Evolutionary conservation across 176 grass and related monocot genomes (phyloP).

Genomic region (Phyllostachys edulis): DNA sequence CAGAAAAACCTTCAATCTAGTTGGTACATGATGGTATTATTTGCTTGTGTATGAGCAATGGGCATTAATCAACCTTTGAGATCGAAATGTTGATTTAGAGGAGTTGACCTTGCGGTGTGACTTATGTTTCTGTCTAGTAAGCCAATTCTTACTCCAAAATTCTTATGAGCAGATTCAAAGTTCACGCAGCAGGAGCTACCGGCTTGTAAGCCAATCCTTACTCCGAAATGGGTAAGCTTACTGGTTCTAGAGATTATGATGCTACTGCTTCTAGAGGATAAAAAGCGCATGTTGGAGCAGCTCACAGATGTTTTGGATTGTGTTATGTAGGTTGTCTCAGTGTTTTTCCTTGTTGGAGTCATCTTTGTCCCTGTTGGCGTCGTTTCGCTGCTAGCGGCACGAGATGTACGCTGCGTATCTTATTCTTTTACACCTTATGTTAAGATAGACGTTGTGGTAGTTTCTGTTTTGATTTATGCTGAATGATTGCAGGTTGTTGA

Average conservation of each 20-base stretch:
- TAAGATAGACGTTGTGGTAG: not conserved
- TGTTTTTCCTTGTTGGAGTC: slow-evolving; percentile 72
- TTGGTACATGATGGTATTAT: not conserved
- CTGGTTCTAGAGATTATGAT: not conserved
- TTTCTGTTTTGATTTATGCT: slow-evolving; percentile 17
- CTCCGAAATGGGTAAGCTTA: slow-evolving; percentile 89
- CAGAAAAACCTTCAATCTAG: not conserved
- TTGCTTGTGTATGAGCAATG: not conserved
- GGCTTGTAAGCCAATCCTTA: slow-evolving; percentile 94
- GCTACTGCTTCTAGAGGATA: not conserved
- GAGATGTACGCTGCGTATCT: slow-evolving; percentile 48
- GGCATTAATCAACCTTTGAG: not conserved
- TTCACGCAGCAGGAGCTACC: slow-evolving; percentile 98
- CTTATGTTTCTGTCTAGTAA: not conserved
- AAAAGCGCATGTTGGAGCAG: not conserved
- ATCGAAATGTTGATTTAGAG: not conserved
- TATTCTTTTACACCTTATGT: slow-evolving; percentile 19
- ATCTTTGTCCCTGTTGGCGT: slow-evolving; percentile 85
- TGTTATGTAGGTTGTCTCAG: slow-evolving; percentile 75
- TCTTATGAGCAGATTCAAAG: slow-evolving; percentile 66
- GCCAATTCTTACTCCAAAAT: slow-evolving; percentile 9
- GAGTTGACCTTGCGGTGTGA: not conserved
- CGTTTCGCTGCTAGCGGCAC: slow-evolving; percentile 65
- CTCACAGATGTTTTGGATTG: slow-evolving; percentile 19
- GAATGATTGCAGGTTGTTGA: slow-evolving; percentile 72